A percentile compares a stretch with the other conserved stretches of the same genome.
These are phyloP conservation scores for Silene coronaria DNA, from an alignment of 179 eudicot species.

Conservation along the genomic window DNA sequence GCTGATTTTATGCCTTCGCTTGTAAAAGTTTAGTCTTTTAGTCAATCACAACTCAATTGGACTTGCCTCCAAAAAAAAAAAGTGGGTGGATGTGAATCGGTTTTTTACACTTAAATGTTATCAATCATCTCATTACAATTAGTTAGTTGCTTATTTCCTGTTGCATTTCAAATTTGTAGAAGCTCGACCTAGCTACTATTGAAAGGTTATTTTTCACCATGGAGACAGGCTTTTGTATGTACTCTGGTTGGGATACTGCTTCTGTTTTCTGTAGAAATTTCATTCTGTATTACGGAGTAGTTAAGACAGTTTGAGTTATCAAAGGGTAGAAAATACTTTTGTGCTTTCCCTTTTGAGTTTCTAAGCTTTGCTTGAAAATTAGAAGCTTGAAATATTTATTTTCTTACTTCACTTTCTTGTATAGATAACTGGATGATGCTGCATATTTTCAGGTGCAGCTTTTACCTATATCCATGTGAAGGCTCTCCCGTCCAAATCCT, in stretches of 20 bases:
- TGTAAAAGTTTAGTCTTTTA: background rate
- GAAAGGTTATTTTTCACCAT: background rate
- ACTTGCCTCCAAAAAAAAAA: background rate
- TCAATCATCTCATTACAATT: background rate
- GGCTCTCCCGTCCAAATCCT: constrained; percentile 75
- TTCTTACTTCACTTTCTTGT: background rate
- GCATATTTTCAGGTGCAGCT: constrained; percentile 69
- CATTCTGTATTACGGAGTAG: background rate
- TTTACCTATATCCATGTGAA: constrained; percentile 83
- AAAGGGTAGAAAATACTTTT: background rate
- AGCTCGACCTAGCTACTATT: background rate
- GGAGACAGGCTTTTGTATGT: background rate
- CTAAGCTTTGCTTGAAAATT: background rate
- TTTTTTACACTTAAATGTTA: background rate
- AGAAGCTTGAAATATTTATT: background rate
- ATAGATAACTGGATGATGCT: constrained; percentile 12
- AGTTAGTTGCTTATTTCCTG: background rate
- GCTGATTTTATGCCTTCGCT: background rate
- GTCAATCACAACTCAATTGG: too few relatives aligned
- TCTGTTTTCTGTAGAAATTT: background rate
- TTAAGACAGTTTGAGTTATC: background rate
- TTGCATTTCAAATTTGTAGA: background rate
- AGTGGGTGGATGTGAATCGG: background rate
- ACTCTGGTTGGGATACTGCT: background rate
- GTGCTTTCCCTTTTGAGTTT: background rate